Conservation (phyloP, 2,329 filamentous ascomycete genomes). For the Cercospora zeae-maydis region DNA sequence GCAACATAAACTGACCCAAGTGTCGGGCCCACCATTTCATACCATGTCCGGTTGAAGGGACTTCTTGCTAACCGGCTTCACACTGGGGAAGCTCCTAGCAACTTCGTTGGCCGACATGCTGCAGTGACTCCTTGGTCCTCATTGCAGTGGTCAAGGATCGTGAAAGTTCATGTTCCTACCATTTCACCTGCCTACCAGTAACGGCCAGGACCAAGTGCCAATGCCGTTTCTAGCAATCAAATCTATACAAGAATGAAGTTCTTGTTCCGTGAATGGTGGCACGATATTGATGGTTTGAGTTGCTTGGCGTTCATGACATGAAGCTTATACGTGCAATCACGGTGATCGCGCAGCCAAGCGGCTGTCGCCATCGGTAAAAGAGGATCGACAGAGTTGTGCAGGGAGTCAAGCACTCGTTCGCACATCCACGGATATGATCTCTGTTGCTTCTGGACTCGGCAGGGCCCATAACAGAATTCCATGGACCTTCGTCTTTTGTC, state of each 20-base stretch:
- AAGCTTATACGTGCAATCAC: background rate
- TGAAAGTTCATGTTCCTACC: background rate
- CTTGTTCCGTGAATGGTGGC: background rate
- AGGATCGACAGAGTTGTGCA: slow-evolving; percentile 3
- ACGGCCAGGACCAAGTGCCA: background rate
- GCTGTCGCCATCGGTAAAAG: background rate
- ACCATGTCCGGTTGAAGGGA: background rate
- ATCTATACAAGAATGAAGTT: background rate
- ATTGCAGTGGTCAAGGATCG: background rate
- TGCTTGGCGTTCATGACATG: background rate
- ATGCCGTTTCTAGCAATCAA: background rate
- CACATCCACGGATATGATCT: background rate
- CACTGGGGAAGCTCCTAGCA: background rate
- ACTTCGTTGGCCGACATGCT: background rate
- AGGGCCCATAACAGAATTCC: background rate
- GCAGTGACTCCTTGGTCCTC: background rate
- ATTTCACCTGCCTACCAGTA: background rate
- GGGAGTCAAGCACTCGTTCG: background rate
- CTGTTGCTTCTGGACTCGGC: background rate
- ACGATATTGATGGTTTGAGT: background rate
- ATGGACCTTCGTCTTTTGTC: background rate
- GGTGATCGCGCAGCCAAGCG: background rate
- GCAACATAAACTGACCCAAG: background rate
- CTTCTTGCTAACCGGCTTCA: background rate
- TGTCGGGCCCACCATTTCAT: background rate